Base-by-base conservation (phyloP, 148 eudicot genomes). In the Diospyros lotus region DNA sequence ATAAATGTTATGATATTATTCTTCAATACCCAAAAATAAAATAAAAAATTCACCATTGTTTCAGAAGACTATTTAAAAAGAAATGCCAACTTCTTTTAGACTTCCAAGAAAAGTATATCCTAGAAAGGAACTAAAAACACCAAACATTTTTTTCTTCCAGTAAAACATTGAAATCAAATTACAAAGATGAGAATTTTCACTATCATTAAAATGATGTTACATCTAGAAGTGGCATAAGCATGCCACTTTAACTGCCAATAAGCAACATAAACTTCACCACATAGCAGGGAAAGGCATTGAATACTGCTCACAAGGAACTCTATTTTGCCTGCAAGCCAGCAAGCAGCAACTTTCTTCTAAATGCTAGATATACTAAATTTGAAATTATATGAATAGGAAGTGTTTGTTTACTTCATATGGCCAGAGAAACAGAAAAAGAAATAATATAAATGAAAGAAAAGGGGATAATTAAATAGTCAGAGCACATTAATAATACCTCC, bases 401-500 rank as follows among this genome's bases (percentile, higher is more conserved):
- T 66, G 45, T 14, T 66, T 44, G n/a, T 5, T 14, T 9, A 66
- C 1, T 44, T 43, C 12, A 43, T 66, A 12, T 28, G 13, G 3
- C 17, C 5, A 5, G 8, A 15, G 14, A 14, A 48, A 12, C 45
- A 9, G 1, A 69, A 10, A 40, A 48, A 3, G 0, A 9, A 46
- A 15, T 5, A 10, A 48, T 17, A n/a, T 17, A 28, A 28, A 9
- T 14, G 15, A 46, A 9, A n/a, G 6, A 68, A 48, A 6, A 68
- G 58, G 59, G 12, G 3, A 15, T 12, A 39, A 50, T 7, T 15
- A 9, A 10, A n/a, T 7, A 7, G 12, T n/a, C 10, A 46, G 9
- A 45, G 10, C 5, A 39, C 56, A 55, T 54, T 13, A 66, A 50
- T 3, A 69, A 50, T 80, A 95, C 98, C 88, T 90, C 84, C 96